phyloP scores from a whole-genome alignment of 2,329 filamentous ascomycete genomes.

The Aspergillus sp. region DNA sequence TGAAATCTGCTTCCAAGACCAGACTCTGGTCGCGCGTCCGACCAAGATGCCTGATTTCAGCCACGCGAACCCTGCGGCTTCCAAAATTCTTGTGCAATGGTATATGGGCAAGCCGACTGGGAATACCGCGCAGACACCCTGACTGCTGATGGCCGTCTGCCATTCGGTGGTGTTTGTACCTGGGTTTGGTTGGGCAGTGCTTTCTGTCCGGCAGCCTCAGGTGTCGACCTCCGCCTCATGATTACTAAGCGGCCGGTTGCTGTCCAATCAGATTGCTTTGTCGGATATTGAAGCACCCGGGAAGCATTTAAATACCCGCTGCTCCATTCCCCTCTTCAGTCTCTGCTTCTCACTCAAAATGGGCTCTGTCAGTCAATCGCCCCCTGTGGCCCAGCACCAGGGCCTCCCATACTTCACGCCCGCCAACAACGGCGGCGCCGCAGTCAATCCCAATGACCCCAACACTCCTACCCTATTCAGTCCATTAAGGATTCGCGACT shows the following conservation, averaged over 20 bases:
- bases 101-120: conserved; percentile 6
- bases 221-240: too few relatives aligned
- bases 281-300: too few relatives aligned
- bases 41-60: conserved; percentile 10
- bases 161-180: too few relatives aligned
- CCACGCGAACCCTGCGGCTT: conserved; percentile 1
- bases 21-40: conserved; percentile 5
- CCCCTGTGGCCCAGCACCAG: not conserved
- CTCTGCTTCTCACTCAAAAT: too few relatives aligned
- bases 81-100: conserved; percentile 8
- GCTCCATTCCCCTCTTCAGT: too few relatives aligned
- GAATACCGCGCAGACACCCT: too few relatives aligned
- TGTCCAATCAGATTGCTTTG: too few relatives aligned
- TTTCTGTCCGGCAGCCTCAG: too few relatives aligned
- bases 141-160: too few relatives aligned
- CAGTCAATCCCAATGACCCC: conserved; percentile 25
- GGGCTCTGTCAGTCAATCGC: not conserved
- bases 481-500: conserved; percentile 45
- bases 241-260: too few relatives aligned
- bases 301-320: too few relatives aligned
- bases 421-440: conserved; percentile 26
- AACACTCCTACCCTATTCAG: conserved; percentile 47
- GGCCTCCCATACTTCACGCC: conserved; percentile 28
- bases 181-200: too few relatives aligned
- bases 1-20: conserved; percentile 9